Evolutionary conservation across 129 eudicot species (phyloP), one percentile per base, ranked within the genome.

Genomic region (Escallonia herrerae): DNA sequence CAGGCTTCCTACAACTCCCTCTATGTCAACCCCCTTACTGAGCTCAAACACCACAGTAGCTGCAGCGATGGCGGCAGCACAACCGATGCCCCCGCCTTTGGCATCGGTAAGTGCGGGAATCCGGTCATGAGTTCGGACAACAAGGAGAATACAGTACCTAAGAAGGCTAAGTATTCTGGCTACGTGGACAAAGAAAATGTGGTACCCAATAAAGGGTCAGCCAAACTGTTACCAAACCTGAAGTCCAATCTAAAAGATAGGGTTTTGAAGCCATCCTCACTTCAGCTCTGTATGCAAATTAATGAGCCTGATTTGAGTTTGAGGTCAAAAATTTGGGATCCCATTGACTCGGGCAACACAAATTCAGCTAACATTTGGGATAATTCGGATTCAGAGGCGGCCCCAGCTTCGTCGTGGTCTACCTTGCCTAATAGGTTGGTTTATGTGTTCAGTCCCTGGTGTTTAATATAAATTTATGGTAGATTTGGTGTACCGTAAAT

Each of bases 401-500:
- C 97, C 5, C 97, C 97, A 0, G 97, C 85, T 79, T 85, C 97
- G 9, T 85, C 97, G 0, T 91, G 97, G 97, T 83, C 96, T 60
- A 83, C 94, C 7, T 51, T 91, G 60, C 96, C 97, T 15, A 91
- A 91, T 49, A 87, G 97, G 97, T 87, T 13, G 37, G 64, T 43
- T 3, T 57, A 3, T 9, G 3, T 10, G 7, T n/a, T 10, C 33
- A 53, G 4, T n/a, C n/a, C n/a, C n/a, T n/a, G n/a, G n/a, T n/a
- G 15, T 62, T 6, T 2, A 2, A 40, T 43, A 3, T n/a, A 43
- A 6, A 14, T 15, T 43, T 12, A 5, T n/a, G n/a, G n/a, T n/a
- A n/a, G n/a, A n/a, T n/a, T n/a, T n/a, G n/a, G n/a, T n/a, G n/a
- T n/a, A n/a, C 33, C 38, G 12, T 6, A 15, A 48, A 14, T 58